A percentile compares a stretch with the other conserved stretches of the same genome.
phyloP scores from a whole-genome alignment of 169 alveolate species.

The Pseudocohnilembus persalinus region DNA sequence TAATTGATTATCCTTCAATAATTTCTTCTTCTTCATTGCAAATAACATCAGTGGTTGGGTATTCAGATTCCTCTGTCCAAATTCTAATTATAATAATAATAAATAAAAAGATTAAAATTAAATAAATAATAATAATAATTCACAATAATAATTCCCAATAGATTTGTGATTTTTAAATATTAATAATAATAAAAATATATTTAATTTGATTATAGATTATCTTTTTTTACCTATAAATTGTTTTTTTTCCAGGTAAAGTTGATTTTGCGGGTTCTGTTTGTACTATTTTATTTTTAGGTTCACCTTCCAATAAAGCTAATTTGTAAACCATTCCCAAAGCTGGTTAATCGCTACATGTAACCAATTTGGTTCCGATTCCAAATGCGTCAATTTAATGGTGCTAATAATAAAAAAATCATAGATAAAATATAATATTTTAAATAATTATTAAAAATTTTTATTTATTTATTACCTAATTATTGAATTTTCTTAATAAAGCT shows the following conservation, averaged over 20 bases:
- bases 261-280: slow-evolving; percentile 87
- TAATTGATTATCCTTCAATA: slow-evolving; percentile 23
- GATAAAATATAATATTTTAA: not conserved
- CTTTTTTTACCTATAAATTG: slow-evolving; percentile 59
- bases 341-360: slow-evolving; percentile 93
- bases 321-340: slow-evolving; percentile 93
- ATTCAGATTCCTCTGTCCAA: slow-evolving; percentile 11
- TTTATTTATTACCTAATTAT: slow-evolving; percentile 5
- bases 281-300: slow-evolving; percentile 83
- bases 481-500: slow-evolving; percentile 33
- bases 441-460: too few relatives aligned
- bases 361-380: slow-evolving; percentile 93
- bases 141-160: too few relatives aligned
- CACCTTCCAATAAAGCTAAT: slow-evolving; percentile 83
- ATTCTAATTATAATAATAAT: too few relatives aligned
- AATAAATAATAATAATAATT: too few relatives aligned
- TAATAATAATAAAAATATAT: too few relatives aligned
- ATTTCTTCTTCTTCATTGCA: slow-evolving; percentile 42
- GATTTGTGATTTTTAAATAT: too few relatives aligned
- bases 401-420: slow-evolving; percentile 52
- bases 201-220: slow-evolving; percentile 25
- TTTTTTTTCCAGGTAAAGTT: slow-evolving; percentile 85
- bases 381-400: slow-evolving; percentile 87
- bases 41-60: slow-evolving; percentile 43
- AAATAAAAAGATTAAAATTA: too few relatives aligned